A percentile compares a stretch with the other conserved stretches of the same genome.
These are phyloP conservation scores for Talaromyces verruculosus DNA, from an alignment of 2,329 filamentous ascomycete species.

Conservation along the genomic window DNA sequence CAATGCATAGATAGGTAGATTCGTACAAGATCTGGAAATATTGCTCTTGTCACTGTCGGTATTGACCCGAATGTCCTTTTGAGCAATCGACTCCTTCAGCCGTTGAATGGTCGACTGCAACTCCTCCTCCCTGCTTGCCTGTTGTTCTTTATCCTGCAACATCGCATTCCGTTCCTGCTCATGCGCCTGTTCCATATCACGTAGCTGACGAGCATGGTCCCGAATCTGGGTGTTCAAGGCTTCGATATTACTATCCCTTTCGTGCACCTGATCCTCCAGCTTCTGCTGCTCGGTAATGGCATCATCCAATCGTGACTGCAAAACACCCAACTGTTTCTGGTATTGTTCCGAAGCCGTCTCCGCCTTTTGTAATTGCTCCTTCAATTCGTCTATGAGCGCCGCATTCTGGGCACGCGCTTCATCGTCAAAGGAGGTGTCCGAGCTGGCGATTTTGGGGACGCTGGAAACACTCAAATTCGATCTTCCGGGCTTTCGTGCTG, in stretches of 20 bases:
- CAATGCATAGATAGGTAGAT: too few species aligned
- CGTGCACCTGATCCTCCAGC: slow-evolving; percentile 83
- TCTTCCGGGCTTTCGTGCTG: slow-evolving; percentile 59
- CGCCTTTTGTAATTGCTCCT: slow-evolving; percentile 76
- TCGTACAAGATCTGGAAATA: slow-evolving; percentile 51
- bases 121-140: slow-evolving; percentile 79
- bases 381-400: slow-evolving; percentile 77
- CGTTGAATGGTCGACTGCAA: slow-evolving; percentile 87
- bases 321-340: slow-evolving; percentile 78
- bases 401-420: slow-evolving; percentile 77
- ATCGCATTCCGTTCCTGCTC: slow-evolving; percentile 85
- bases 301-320: slow-evolving; percentile 85
- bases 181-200: slow-evolving; percentile 90
- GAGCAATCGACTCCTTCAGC: slow-evolving; percentile 82
- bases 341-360: slow-evolving; percentile 75
- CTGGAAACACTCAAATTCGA: slow-evolving; percentile 47
- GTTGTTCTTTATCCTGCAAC: slow-evolving; percentile 89
- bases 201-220: slow-evolving; percentile 76
- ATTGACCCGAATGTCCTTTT: slow-evolving; percentile 61
- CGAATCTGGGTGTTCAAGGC: slow-evolving; percentile 79
- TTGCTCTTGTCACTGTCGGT: slow-evolving; percentile 51
- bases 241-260: slow-evolving; percentile 81
- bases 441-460: slow-evolving; percentile 42
- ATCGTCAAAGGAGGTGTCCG: slow-evolving; percentile 58
- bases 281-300: slow-evolving; percentile 77